phyloP scores from a whole-genome alignment of 305 asterid genomes.

The Fraxinus angustifolia region DNA sequence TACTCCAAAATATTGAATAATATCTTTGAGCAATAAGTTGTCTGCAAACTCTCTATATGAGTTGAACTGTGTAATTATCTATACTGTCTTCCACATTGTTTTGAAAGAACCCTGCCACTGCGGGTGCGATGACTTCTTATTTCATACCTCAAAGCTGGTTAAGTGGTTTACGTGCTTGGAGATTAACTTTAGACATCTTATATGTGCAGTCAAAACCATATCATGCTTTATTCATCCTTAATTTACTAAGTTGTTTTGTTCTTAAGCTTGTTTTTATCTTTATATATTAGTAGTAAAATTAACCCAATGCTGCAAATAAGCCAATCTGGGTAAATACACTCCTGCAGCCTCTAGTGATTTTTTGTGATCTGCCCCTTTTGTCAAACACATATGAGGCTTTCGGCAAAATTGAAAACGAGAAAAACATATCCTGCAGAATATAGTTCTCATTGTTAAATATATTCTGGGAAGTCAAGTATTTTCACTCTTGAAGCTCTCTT shows the following conservation, averaged over 20 bases:
- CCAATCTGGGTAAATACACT: neutral
- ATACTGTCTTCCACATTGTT: neutral
- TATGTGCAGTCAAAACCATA: neutral
- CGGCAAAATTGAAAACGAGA: neutral
- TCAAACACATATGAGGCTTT: neutral
- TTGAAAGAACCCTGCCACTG: neutral
- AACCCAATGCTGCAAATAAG: neutral
- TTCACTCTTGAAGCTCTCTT: neutral
- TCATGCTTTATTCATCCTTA: neutral
- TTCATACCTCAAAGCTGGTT: neutral
- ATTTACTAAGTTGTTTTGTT: neutral
- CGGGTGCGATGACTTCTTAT: neutral
- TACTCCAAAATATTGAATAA: neutral
- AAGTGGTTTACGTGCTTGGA: neutral
- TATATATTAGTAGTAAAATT: neutral
- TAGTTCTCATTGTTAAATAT: slow-evolving; percentile 8
- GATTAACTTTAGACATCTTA: neutral
- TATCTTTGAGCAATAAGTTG: neutral
- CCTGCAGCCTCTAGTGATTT: neutral
- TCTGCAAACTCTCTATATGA: neutral
- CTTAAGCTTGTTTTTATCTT: neutral
- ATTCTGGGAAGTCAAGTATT: neutral
- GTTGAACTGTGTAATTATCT: neutral
- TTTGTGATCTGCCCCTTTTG: slow-evolving; percentile 5
- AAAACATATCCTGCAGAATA: neutral